These are phyloP conservation scores for Apiotrichum siamense DNA, from an alignment of 1,284 basidiomycete genomes.

Conservation along the genomic window DNA sequence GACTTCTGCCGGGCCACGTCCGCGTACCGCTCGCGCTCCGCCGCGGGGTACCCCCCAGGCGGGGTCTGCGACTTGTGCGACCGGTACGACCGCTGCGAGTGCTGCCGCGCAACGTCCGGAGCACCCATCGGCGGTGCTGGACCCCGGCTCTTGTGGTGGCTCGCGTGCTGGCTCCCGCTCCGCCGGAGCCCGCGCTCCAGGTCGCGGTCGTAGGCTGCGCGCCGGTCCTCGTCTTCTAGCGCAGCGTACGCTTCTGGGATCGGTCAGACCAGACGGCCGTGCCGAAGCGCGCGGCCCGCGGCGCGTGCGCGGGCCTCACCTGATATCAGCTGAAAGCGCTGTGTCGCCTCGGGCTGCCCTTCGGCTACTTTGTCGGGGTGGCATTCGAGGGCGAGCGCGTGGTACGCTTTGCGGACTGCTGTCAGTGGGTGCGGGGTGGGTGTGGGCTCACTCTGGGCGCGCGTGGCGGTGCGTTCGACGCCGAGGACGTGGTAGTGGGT, in stretches of 20 bases:
- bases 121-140: no score
- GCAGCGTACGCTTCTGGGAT: conserved; percentile 7
- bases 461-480: background rate
- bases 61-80: no score
- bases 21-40: no score
- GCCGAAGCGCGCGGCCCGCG: no score
- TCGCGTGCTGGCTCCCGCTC: no score
- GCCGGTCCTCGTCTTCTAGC: background rate
- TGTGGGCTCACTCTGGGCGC: background rate
- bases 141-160: no score
- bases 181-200: no score
- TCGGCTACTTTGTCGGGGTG: conserved; percentile 9
- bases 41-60: no score
- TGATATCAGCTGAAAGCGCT: conserved; percentile 2
- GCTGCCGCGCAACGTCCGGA: no score
- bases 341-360: background rate
- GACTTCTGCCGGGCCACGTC: no score
- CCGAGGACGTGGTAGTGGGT: conserved; percentile 3
- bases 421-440: background rate
- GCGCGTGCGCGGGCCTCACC: no score
- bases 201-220: conserved; percentile 1
- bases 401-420: conserved; percentile 10
- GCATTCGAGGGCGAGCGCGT: background rate
- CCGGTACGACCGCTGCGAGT: no score
- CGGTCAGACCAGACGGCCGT: background rate